These are phyloP conservation scores for Leucaena leucocephala DNA, from an alignment of 306 rosid species.

Conservation along the genomic window DNA sequence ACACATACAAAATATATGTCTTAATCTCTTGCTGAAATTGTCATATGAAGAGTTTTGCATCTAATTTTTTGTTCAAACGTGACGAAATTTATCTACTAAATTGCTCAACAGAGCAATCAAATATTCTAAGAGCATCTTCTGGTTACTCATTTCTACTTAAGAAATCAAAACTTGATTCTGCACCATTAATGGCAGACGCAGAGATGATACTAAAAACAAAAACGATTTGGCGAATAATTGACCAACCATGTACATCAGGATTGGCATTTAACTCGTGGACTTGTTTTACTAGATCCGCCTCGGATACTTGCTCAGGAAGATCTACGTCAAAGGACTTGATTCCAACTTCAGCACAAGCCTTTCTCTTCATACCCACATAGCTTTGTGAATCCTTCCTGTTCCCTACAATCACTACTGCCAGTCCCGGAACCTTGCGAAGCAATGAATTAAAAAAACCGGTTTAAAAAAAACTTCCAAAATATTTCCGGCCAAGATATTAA, in stretches of 20 bases:
- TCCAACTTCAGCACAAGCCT: constrained; percentile 88
- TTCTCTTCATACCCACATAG: constrained; percentile 84
- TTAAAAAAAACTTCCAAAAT: background rate
- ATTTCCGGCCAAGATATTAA: background rate
- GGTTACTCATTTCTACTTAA: background rate
- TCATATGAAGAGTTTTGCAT: background rate
- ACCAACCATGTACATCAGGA: constrained; percentile 78
- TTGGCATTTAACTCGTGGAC: constrained; percentile 70
- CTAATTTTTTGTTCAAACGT: background rate
- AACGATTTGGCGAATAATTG: background rate
- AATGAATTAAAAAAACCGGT: background rate
- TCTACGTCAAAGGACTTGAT: constrained; percentile 76
- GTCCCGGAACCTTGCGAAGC: constrained; percentile 70
- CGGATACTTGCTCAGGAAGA: constrained; percentile 72
- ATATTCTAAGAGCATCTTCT: background rate
- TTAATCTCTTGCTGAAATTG: background rate
- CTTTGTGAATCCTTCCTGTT: constrained; percentile 84
- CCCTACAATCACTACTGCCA: constrained; percentile 93
- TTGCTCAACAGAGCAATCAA: background rate
- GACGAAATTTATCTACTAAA: background rate
- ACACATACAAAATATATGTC: background rate
- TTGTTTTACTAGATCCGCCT: constrained; percentile 61
- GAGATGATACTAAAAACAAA: background rate
- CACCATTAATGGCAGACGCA: background rate
- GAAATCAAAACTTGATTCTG: background rate